Evolutionary conservation across 2,329 filamentous ascomycete genomes (phyloP).

Genomic region (Moelleriella libera): DNA sequence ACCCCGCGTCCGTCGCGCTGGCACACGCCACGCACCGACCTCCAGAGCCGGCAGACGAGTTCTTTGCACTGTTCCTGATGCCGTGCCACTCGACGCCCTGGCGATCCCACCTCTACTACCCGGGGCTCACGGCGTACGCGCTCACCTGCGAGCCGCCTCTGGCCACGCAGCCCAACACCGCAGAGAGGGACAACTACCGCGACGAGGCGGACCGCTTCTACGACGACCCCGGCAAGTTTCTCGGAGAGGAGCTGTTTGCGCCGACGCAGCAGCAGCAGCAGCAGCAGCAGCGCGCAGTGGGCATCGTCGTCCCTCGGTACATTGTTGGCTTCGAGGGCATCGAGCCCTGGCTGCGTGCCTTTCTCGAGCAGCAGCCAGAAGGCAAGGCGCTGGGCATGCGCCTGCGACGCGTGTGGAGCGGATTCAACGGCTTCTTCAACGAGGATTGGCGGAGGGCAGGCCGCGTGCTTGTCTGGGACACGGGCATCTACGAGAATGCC

Average conservation of each 20-base stretch:
- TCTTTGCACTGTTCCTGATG: slow-evolving; percentile 72
- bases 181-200: slow-evolving; percentile 53
- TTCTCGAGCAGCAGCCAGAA: slow-evolving; percentile 21
- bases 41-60: slow-evolving; percentile 21
- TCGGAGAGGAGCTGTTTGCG: slow-evolving; percentile 36
- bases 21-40: slow-evolving; percentile 8
- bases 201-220: slow-evolving; percentile 94
- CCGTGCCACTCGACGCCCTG: slow-evolving; percentile 95
- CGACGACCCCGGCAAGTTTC: slow-evolving; percentile 42
- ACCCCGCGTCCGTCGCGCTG: slow-evolving; percentile 19
- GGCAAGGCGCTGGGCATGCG: slow-evolving; percentile 26
- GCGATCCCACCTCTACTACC: slow-evolving; percentile 74
- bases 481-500: slow-evolving; percentile 15
- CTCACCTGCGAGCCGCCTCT: slow-evolving; percentile 85
- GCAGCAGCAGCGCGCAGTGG: neutral
- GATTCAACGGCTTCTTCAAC: slow-evolving; percentile 47
- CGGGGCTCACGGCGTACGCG: slow-evolving; percentile 64
- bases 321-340: slow-evolving; percentile 49
- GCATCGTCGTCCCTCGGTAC: slow-evolving; percentile 31
- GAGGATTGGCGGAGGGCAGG: slow-evolving; percentile 45
- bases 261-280: neutral
- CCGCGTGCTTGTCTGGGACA: slow-evolving; percentile 46
- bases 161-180: slow-evolving; percentile 40
- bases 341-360: slow-evolving; percentile 29
- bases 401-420: slow-evolving; percentile 36